Evolutionary conservation across 768 basidiomycete species (phyloP).

Genomic region (Russula sp.): DNA sequence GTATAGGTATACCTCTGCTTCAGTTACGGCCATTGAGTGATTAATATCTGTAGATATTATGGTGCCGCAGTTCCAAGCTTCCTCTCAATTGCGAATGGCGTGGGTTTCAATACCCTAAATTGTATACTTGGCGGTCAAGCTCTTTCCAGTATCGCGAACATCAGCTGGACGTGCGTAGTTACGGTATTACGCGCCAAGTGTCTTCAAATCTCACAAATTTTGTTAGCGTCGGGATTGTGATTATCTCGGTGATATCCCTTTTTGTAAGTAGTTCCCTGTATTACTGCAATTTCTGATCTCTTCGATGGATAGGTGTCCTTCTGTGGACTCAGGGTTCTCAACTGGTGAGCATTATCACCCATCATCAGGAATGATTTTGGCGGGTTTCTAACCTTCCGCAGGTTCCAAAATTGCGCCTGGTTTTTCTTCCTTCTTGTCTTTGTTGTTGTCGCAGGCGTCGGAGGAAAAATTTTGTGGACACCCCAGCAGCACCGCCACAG

Average conservation of each 20-base stretch:
- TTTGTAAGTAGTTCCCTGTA: slow-evolving; percentile 35
- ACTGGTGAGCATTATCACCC: slow-evolving; percentile 41
- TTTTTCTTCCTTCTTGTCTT: slow-evolving; percentile 74
- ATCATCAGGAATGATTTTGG: background rate
- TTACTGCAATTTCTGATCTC: slow-evolving; percentile 2
- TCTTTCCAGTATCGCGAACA: slow-evolving; percentile 48
- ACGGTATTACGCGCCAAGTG: background rate
- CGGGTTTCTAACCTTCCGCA: slow-evolving; percentile 29
- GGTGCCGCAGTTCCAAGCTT: slow-evolving; percentile 48
- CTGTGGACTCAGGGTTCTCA: slow-evolving; percentile 63
- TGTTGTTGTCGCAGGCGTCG: slow-evolving; percentile 66
- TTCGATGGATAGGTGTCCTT: slow-evolving; percentile 51
- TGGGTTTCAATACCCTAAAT: slow-evolving; percentile 57
- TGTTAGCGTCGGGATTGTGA: slow-evolving; percentile 65
- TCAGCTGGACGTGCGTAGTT: slow-evolving; percentile 50
- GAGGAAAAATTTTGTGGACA: slow-evolving; percentile 62
- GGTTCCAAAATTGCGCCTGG: slow-evolving; percentile 78
- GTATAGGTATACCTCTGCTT: slow-evolving; percentile 29
- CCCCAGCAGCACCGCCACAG: slow-evolving; percentile 54
- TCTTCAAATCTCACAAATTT: slow-evolving; percentile 1
- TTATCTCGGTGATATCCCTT: slow-evolving; percentile 67
- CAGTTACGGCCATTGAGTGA: background rate
- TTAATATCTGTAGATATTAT: slow-evolving; percentile 46
- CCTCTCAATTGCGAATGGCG: slow-evolving; percentile 49
- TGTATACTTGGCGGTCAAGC: slow-evolving; percentile 63